These are phyloP conservation scores for Pachyrhizus erosus DNA, from an alignment of 306 rosid genomes.

Conservation along the genomic window DNA sequence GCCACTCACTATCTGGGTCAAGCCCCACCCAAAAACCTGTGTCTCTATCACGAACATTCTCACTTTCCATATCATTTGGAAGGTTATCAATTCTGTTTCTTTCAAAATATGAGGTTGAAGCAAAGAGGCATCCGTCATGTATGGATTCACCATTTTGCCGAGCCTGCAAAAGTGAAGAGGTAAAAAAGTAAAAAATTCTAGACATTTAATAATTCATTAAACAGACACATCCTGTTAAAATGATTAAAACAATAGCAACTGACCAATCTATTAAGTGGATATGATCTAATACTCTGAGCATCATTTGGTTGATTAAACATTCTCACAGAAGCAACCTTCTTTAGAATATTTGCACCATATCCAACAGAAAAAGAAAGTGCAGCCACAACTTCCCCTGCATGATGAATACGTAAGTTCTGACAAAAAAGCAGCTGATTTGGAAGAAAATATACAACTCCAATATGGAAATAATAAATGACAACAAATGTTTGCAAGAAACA, in stretches of 20 bases:
- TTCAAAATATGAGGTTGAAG: conserved; percentile 87
- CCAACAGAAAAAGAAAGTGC: conserved; percentile 90
- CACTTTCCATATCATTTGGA: conserved; percentile 63
- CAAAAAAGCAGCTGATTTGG: conserved; percentile 17
- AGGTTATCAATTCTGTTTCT: conserved; percentile 69
- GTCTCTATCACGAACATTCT: conserved; percentile 62
- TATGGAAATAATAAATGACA: not conserved
- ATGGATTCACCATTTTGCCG: conserved; percentile 59
- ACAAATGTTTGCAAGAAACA: conserved; percentile 12
- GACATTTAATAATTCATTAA: conserved; percentile 11
- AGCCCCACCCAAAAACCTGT: conserved; percentile 88
- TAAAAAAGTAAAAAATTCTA: conserved; percentile 26
- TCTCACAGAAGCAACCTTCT: conserved; percentile 81
- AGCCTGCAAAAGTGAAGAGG: conserved; percentile 48
- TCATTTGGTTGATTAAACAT: conserved; percentile 66
- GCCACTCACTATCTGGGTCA: conserved; percentile 68
- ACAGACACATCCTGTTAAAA: conserved; percentile 23
- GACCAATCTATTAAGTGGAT: conserved; percentile 77
- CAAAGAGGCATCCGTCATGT: conserved; percentile 64
- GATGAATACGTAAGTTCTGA: conserved; percentile 34
- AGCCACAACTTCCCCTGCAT: conserved; percentile 90
- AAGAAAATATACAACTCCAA: conserved; percentile 5
- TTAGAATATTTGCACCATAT: conserved; percentile 67
- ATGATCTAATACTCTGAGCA: conserved; percentile 55
- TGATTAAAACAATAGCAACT: conserved; percentile 41